A percentile compares a stretch with the other conserved stretches of the same genome.
Evolutionary conservation across 2,329 filamentous ascomycete genomes (phyloP).

Genomic region (Hypoxylon sp.): DNA sequence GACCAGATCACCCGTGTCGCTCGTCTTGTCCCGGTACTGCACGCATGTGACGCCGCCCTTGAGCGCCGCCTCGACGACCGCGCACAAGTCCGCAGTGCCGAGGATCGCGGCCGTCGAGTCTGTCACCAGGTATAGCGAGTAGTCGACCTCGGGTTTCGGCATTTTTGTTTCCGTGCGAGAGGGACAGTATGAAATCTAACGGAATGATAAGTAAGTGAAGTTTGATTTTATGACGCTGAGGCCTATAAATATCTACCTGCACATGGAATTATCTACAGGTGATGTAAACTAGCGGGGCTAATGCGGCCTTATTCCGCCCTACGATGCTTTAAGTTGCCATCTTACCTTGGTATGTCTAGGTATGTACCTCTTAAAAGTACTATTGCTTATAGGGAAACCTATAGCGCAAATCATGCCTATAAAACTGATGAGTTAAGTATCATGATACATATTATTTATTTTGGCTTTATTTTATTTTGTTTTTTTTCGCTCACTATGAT

Average conservation of each 20-base stretch:
- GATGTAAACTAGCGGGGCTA: slow-evolving; percentile 28
- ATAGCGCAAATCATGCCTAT: not conserved
- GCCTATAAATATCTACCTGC: slow-evolving; percentile 11
- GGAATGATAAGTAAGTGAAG: no score
- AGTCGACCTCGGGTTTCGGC: slow-evolving; percentile 65
- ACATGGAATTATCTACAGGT: slow-evolving; percentile 14
- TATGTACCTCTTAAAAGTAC: no score
- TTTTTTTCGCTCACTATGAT: slow-evolving; percentile 25
- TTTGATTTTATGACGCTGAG: slow-evolving; percentile 10
- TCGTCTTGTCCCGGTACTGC: slow-evolving; percentile 89
- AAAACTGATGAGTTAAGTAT: not conserved
- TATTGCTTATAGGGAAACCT: no score
- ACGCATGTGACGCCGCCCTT: slow-evolving; percentile 84
- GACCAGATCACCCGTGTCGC: slow-evolving; percentile 76
- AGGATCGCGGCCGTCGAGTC: slow-evolving; percentile 90
- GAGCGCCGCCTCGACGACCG: slow-evolving; percentile 79
- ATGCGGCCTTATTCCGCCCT: slow-evolving; percentile 1
- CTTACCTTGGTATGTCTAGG: no score
- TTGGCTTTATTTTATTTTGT: slow-evolving; percentile 23
- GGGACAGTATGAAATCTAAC: no score
- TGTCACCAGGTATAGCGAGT: slow-evolving; percentile 89
- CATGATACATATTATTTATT: slow-evolving; percentile 29
- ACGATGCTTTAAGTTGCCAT: no score
- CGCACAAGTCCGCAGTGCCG: slow-evolving; percentile 71
- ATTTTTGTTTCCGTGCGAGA: slow-evolving; percentile 42